phyloP scores from a whole-genome alignment of 306 rosid species.

The Acmispon strigosus region DNA sequence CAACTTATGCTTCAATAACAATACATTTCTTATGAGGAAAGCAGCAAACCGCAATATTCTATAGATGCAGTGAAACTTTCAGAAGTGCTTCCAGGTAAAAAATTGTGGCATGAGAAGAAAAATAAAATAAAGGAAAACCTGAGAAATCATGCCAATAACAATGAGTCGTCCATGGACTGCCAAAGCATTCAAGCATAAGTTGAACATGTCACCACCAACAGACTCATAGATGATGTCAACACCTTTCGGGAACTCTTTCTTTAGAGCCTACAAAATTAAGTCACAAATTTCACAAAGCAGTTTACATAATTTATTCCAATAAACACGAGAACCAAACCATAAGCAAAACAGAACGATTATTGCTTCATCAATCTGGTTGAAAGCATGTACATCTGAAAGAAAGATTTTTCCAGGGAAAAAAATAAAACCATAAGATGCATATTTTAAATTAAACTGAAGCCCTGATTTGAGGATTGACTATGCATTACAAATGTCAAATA shows the following conservation, averaged over 20 bases:
- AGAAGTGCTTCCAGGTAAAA: background rate
- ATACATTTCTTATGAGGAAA: background rate
- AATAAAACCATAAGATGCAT: background rate
- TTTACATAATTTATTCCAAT: background rate
- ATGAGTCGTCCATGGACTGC: conserved; percentile 75
- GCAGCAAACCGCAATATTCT: background rate
- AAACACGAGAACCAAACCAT: background rate
- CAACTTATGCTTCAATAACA: background rate
- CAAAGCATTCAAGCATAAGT: conserved; percentile 80
- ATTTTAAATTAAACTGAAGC: background rate
- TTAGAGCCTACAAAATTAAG: conserved; percentile 53
- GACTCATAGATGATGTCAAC: conserved; percentile 87
- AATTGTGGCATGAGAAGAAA: conserved; percentile 1
- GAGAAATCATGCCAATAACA: conserved; percentile 97
- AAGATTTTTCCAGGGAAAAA: background rate
- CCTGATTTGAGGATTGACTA: background rate
- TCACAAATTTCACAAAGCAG: background rate
- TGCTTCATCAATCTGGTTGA: background rate
- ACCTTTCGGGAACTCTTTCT: conserved; percentile 73
- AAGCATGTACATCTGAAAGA: background rate
- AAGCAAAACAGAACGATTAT: background rate
- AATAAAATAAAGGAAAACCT: conserved; percentile 43
- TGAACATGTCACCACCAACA: conserved; percentile 92
- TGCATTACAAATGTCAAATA: background rate
- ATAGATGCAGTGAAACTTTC: background rate